phyloP scores from a whole-genome alignment of 1,284 basidiomycete species.

The Ganoderma sinense region DNA sequence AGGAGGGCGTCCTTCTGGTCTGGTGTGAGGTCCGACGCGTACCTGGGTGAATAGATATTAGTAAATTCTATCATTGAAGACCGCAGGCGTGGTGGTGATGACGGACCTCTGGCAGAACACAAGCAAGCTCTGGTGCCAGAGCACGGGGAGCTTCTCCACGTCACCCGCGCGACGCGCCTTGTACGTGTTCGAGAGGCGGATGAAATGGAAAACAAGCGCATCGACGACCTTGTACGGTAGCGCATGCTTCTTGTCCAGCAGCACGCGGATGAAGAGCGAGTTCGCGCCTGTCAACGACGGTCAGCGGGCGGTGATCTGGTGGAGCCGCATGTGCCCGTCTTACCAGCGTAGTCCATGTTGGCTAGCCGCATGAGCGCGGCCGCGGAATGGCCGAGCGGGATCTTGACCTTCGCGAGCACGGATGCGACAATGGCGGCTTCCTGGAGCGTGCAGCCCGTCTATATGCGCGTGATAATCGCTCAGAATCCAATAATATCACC shows the following conservation, averaged over 20 bases:
- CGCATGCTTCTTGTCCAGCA: slow-evolving; percentile 98
- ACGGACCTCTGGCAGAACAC: slow-evolving; percentile 91
- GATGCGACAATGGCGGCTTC: slow-evolving; percentile 97
- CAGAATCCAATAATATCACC: not conserved
- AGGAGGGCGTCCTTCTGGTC: slow-evolving; percentile 99
- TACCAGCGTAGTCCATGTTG: slow-evolving; percentile 95
- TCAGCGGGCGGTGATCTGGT: not conserved
- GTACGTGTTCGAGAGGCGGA: slow-evolving; percentile 92
- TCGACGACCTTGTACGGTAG: slow-evolving; percentile 99
- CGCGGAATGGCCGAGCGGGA: slow-evolving; percentile 96
- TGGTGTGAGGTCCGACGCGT: slow-evolving; percentile 94
- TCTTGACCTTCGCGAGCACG: slow-evolving; percentile 90
- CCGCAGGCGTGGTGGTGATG: slow-evolving; percentile 2
- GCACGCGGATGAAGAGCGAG: slow-evolving; percentile 95
- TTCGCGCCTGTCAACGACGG: slow-evolving; percentile 72
- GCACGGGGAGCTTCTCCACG: slow-evolving; percentile 85
- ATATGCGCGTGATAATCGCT: slow-evolving; percentile 14
- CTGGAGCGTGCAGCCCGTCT: slow-evolving; percentile 88
- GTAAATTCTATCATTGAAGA: not conserved
- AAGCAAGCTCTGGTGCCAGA: slow-evolving; percentile 98
- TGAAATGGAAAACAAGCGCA: slow-evolving; percentile 97
- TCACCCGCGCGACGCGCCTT: slow-evolving; percentile 72
- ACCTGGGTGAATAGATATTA: slow-evolving; percentile 56
- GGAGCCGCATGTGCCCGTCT: slow-evolving; percentile 15
- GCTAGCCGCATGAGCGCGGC: slow-evolving; percentile 94